These are phyloP conservation scores for Aspergillus saccharolyticus DNA, from an alignment of 495 filamentous ascomycete species.

Conservation along the genomic window DNA sequence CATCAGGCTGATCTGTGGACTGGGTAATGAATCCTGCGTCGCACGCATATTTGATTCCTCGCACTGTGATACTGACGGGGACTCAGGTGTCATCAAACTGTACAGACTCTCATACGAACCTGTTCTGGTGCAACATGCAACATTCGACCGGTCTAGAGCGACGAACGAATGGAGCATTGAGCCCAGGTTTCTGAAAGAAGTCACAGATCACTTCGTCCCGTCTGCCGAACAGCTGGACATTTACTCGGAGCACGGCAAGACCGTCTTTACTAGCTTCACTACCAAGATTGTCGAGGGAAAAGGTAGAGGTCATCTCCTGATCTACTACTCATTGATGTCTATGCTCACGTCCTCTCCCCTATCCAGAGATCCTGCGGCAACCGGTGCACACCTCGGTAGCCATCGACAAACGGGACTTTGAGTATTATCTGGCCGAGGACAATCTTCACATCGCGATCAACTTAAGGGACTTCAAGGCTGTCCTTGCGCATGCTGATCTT, in stretches of 20 bases:
- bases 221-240: constrained; percentile 91
- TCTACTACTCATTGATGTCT: background rate
- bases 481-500: constrained; percentile 77
- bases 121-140: constrained; percentile 73
- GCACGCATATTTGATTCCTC: background rate
- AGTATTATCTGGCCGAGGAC: constrained; percentile 71
- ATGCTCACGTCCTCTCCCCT: constrained; percentile 3
- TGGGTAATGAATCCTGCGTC: constrained; percentile 51
- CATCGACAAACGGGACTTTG: constrained; percentile 81
- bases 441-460: constrained; percentile 82
- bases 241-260: constrained; percentile 63
- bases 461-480: constrained; percentile 92
- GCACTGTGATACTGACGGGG: too few relatives aligned
- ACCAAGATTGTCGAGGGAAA: constrained; percentile 83
- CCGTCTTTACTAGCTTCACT: constrained; percentile 89
- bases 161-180: constrained; percentile 75
- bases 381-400: constrained; percentile 90
- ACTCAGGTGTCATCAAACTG: constrained; percentile 76
- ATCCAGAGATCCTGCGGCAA: constrained; percentile 79
- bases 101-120: constrained; percentile 90
- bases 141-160: constrained; percentile 69
- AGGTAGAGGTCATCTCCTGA: constrained; percentile 48
- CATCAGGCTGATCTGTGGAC: constrained; percentile 77
- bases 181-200: constrained; percentile 69
- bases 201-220: constrained; percentile 85